phyloP scores from a whole-genome alignment of 2,329 filamentous ascomycete genomes.

The Fusarium sp. region DNA sequence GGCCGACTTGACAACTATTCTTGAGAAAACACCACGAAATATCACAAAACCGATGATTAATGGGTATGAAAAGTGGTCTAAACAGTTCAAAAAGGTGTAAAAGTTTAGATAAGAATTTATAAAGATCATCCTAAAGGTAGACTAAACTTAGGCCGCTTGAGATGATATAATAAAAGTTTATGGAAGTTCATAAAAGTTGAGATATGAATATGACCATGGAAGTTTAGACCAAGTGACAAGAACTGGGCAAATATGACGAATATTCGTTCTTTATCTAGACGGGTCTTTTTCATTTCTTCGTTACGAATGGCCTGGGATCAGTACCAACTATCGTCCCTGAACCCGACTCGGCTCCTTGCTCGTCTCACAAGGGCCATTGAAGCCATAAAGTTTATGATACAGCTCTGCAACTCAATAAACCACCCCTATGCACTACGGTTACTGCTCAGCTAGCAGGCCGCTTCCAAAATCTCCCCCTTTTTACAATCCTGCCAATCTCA shows the following conservation, averaged over 20 bases:
- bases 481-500: constrained; percentile 40
- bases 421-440: neutral
- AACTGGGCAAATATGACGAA: neutral
- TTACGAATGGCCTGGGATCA: constrained; percentile 17
- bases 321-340: constrained; percentile 12
- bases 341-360: constrained; percentile 8
- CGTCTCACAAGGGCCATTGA: constrained; percentile 9
- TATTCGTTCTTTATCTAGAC: constrained; percentile 13
- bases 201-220: too few relatives aligned
- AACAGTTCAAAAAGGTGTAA: constrained; percentile 46
- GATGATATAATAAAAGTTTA: neutral
- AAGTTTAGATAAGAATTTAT: neutral
- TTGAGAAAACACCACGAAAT: constrained; percentile 60
- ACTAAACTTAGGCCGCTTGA: neutral
- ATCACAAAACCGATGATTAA: constrained; percentile 68
- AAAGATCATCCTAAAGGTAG: neutral
- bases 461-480: neutral
- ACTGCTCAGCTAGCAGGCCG: constrained; percentile 23
- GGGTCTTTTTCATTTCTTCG: constrained; percentile 29
- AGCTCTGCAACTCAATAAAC: constrained; percentile 5
- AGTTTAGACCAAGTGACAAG: neutral
- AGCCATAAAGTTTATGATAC: constrained; percentile 40
- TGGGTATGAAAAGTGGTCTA: constrained; percentile 66
- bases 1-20: constrained; percentile 55
- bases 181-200: neutral